Evolutionary conservation across 1,284 basidiomycete genomes (phyloP).

Genomic region (Trametes hirsuta): DNA sequence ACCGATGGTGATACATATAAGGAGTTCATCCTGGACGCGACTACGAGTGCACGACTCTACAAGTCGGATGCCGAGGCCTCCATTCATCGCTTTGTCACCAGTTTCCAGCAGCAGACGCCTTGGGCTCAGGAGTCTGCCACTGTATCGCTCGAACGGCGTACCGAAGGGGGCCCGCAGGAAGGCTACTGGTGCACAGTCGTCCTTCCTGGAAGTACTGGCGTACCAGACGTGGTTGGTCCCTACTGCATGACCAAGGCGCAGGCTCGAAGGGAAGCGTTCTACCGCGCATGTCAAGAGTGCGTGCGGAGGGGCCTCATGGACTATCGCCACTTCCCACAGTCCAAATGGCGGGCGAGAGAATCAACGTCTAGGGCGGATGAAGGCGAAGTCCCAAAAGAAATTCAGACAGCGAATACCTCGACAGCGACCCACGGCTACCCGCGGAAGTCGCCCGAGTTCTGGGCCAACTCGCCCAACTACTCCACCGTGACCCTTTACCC

Average conservation of each 20-base stretch:
- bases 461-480: constrained; percentile 47
- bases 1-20: constrained; percentile 6
- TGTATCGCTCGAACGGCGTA: background rate
- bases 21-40: constrained; percentile 54
- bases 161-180: constrained; percentile 15
- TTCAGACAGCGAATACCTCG: constrained; percentile 22
- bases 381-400: background rate
- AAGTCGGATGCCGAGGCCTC: constrained; percentile 48
- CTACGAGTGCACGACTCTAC: constrained; percentile 59
- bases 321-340: constrained; percentile 51
- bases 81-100: constrained; percentile 19
- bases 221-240: constrained; percentile 48
- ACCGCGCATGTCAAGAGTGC: constrained; percentile 53
- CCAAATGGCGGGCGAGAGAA: background rate
- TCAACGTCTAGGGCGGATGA: background rate
- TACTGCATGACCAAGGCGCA: constrained; percentile 47
- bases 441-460: constrained; percentile 63
- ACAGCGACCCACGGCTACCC: constrained; percentile 44
- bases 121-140: background rate
- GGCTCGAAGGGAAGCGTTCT: constrained; percentile 55
- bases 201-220: constrained; percentile 46
- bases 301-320: constrained; percentile 54
- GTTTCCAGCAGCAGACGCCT: background rate
- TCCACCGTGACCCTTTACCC: constrained; percentile 51
- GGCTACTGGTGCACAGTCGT: constrained; percentile 48